Percentiles rank a stretch among this genome's conserved stretches.
Evolutionary conservation across 768 basidiomycete species (phyloP).

Genomic region (Rhodosporidiobolus odoratus): DNA sequence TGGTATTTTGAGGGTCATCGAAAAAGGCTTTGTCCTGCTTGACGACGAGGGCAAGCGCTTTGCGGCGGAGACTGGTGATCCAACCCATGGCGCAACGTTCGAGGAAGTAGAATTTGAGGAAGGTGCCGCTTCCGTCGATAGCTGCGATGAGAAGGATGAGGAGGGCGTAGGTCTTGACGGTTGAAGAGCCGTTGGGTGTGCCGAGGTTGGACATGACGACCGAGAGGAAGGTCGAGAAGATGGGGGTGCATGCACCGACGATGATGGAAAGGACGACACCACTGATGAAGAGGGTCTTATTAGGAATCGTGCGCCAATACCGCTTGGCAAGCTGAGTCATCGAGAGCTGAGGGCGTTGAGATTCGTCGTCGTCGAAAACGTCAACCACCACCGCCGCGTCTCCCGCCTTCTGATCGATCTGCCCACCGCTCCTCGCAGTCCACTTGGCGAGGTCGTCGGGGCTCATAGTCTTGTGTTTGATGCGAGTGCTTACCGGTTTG

Average conservation of each 20-base stretch:
- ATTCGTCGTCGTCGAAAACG: conserved; percentile 42
- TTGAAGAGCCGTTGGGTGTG: conserved; percentile 44
- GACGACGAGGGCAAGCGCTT: conserved; percentile 59
- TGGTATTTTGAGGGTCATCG: conserved; percentile 60
- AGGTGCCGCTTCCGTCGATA: conserved; percentile 67
- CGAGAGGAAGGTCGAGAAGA: conserved; percentile 87
- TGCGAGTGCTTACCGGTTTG: conserved; percentile 9
- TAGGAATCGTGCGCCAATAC: conserved; percentile 49
- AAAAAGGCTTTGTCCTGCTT: conserved; percentile 83
- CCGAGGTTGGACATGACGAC: conserved; percentile 58
- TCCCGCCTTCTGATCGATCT: conserved; percentile 42
- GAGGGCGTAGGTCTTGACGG: conserved; percentile 27
- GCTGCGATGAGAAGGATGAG: conserved; percentile 62
- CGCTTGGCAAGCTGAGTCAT: conserved; percentile 7
- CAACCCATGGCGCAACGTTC: conserved; percentile 68
- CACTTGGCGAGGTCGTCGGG: not conserved
- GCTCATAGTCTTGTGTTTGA: conserved; percentile 24
- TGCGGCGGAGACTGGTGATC: conserved; percentile 62
- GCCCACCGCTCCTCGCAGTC: not conserved
- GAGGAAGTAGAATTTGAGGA: conserved; percentile 73
- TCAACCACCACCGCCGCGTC: conserved; percentile 48
- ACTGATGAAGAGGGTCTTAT: conserved; percentile 63
- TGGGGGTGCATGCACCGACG: conserved; percentile 77
- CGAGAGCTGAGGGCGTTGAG: conserved; percentile 25
- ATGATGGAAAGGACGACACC: conserved; percentile 65